Conservation (phyloP, 2,329 filamentous ascomycete genomes). For the Sporothrix protearum region DNA sequence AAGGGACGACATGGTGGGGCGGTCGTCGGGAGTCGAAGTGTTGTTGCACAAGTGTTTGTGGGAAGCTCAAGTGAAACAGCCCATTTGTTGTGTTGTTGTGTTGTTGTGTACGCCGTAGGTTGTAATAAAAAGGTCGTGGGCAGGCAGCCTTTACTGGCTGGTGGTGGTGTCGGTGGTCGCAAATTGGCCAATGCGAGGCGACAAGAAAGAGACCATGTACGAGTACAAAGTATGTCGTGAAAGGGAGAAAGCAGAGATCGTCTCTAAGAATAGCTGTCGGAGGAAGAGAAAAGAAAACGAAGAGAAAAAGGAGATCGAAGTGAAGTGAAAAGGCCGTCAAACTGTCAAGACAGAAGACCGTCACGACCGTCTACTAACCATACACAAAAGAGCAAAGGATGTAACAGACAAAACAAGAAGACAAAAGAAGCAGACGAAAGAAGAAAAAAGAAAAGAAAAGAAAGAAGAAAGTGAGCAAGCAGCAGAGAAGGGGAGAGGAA, state of each 20-base stretch:
- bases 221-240: not conserved
- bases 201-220: not conserved
- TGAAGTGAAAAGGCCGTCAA: not conserved
- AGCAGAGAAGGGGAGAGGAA: slow-evolving; percentile 4
- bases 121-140: not conserved
- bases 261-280: slow-evolving; percentile 6
- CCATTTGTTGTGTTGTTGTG: not conserved
- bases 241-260: not conserved
- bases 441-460: not conserved
- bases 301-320: not conserved
- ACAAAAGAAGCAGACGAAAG: not conserved
- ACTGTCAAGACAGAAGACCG: not conserved
- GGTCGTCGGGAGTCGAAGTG: not conserved
- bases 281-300: not conserved
- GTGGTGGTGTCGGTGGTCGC: not conserved
- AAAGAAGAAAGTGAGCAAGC: not conserved
- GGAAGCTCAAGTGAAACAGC: not conserved
- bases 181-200: slow-evolving; percentile 9
- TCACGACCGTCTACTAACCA: not conserved
- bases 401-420: not conserved
- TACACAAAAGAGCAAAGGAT: not conserved
- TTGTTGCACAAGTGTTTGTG: not conserved
- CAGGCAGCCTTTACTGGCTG: not conserved
- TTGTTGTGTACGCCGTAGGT: not conserved
- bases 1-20: slow-evolving; percentile 37